phyloP scores from a whole-genome alignment of 768 basidiomycete species.

The Austroboletus eburneus region DNA sequence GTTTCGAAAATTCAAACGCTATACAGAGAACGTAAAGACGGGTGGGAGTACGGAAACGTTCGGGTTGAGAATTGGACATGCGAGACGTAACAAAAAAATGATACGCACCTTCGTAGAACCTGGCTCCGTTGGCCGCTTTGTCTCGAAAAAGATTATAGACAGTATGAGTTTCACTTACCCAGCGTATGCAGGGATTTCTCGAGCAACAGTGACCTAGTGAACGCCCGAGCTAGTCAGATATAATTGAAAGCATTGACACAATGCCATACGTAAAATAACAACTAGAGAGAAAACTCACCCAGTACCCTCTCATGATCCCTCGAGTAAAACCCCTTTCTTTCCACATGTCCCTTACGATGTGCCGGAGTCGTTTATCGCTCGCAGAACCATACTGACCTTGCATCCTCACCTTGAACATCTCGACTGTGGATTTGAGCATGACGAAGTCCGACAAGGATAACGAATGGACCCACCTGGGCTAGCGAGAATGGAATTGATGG shows the following conservation, averaged over 20 bases:
- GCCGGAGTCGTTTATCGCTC: constrained; percentile 72
- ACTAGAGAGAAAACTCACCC: constrained; percentile 55
- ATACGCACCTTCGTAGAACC: constrained; percentile 61
- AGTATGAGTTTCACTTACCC: constrained; percentile 37
- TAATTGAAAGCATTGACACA: too few species aligned
- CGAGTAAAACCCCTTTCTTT: constrained; percentile 75
- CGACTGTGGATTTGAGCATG: constrained; percentile 46
- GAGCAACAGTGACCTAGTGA: constrained; percentile 74
- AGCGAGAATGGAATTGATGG: constrained; percentile 83
- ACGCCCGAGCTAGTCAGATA: neutral
- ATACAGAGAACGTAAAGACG: neutral
- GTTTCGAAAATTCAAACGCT: constrained; percentile 90
- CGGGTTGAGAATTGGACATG: neutral
- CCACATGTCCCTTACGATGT: constrained; percentile 81
- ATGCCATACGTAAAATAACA: too few species aligned
- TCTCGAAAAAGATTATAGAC: neutral
- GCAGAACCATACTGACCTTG: constrained; percentile 88
- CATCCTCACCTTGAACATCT: constrained; percentile 99
- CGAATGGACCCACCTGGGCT: constrained; percentile 63
- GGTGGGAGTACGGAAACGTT: neutral
- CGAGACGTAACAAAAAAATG: neutral
- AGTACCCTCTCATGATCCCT: constrained; percentile 96
- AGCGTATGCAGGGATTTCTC: constrained; percentile 96
- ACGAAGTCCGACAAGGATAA: neutral
- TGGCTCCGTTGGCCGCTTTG: constrained; percentile 22